Evolutionary conservation across 2,329 filamentous ascomycete genomes (phyloP).

Genomic region (Aspergillus novofumigatus): DNA sequence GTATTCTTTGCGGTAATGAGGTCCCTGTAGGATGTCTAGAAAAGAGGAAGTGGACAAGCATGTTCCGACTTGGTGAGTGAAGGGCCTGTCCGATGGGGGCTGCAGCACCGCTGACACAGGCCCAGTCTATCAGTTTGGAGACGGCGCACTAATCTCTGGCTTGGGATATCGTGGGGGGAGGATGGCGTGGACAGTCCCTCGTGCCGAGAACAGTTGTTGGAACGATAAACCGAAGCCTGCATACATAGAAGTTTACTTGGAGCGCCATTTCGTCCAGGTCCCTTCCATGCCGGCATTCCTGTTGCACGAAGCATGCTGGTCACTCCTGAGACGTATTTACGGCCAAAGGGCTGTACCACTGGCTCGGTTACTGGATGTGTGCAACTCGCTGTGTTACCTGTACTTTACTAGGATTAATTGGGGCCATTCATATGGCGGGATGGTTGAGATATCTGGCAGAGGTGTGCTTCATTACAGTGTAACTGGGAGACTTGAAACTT

Average conservation of each 20-base stretch:
- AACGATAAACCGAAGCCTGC: background rate
- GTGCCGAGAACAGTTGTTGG: background rate
- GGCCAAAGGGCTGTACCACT: background rate
- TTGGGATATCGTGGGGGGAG: background rate
- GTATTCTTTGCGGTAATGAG: background rate
- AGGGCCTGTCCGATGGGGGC: background rate
- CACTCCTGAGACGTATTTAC: background rate
- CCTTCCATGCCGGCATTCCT: background rate
- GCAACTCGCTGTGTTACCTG: background rate
- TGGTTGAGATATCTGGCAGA: background rate
- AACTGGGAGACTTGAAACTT: background rate
- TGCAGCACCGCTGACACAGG: background rate
- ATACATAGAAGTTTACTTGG: background rate
- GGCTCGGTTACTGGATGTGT: background rate
- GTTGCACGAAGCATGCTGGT: background rate
- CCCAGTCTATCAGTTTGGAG: background rate
- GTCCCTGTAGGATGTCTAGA: background rate
- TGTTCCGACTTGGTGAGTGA: background rate
- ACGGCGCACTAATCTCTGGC: background rate
- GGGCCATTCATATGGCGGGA: background rate
- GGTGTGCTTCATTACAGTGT: background rate
- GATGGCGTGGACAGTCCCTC: background rate
- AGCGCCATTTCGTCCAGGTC: rapidly evolving
- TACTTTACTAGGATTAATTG: background rate
- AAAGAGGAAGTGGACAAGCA: background rate